Base-by-base conservation (phyloP, 495 filamentous ascomycete genomes). In the Tuber aestivum region DNA sequence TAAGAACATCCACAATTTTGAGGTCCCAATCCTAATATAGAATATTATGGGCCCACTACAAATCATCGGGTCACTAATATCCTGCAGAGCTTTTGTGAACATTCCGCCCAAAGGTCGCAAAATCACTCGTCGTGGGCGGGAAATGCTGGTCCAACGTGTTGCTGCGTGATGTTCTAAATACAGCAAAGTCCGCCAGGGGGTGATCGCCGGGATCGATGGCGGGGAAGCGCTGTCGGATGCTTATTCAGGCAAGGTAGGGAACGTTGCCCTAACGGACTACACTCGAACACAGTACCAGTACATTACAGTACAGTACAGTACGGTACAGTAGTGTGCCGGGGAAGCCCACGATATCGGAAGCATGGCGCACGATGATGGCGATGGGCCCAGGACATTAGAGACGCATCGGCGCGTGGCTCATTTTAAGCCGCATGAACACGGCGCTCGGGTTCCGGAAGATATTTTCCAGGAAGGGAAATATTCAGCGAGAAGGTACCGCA, bases 361-460 rank as follows among this genome's bases (percentile, higher is more conserved):
- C 18, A 5, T 32, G 56, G n/a, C 18, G 4, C 18, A 65, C 32
- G 56, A 35, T 12, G 27, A 27, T 9, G 12, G 12, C 27, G n/a
- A 61, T 56, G 56, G 12, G 27, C 27, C 27, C 56, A 12, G 56
- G n/a, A 18, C 56, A 35, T 35, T 35, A 65, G 27, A 9, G n/a
- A 65, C 16, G 56, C 27, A 35, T 61, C n/a, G 1, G 56, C 56
- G 56, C n/a, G 56, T 65, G 14, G 27, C 56, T 65, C 27, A 21
- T 61, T 65, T 65, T 65, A 20, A 65, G 56, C 56, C 56, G 56
- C 56, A 65, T 65, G 56, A 27, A 65, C 56, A 65, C 16, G 32
- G 56, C 27, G 56, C 56, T 27, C 27, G 27, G 20, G 32, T 32
- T 35, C 56, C 56, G 56, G 4, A 35, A 65, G 56, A 18, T 35